Evolutionary conservation across 2,329 filamentous ascomycete genomes (phyloP), one percentile per base, ranked within the genome.

Genomic region (Cercospora berteroae): DNA sequence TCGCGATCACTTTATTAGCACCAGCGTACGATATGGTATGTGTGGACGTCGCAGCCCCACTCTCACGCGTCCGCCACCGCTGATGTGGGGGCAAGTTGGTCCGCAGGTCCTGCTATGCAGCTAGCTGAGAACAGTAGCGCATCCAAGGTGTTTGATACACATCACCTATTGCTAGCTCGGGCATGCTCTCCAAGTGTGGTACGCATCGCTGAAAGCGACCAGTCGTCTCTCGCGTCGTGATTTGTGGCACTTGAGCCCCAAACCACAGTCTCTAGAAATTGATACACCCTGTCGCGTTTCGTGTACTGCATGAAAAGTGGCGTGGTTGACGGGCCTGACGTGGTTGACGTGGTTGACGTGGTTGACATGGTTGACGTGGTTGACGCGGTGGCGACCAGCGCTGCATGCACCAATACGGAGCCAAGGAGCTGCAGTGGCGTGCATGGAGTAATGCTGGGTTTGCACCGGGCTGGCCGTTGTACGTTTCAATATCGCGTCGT

Each of bases 51-150:
- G 39, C n/a, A 23, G 59, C 20, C 42, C 59, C 59, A 48, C 25
- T 42, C 25, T 29, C 36, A 50, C 18, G 42, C 33, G 42, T 48
- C 42, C 31, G 16, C 59, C 42, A 61, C 8, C 39, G 36, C 36
- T 61, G 36, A 29, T 50, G 59, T 44, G 39, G 36, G 59, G 59
- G 27, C 55, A n/a, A 31, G 36, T 20, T 61, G 39, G 29, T 50
- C 39, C 59, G 42, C 59, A 12, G 36, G 36, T 9, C 25, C 25
- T 61, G 27, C 39, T 25, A 61, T 64, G 61, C 61, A 64, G 36
- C 61, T 64, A 64, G 61, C 61, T 64, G 18, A 56, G n/a, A 57
- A 27, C 31, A 58, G 33, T 36, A 64, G 27, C 36, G 50, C 33
- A 25, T 50, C 39, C 16, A 23, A 55, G 42, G 55, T 29, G 36